Evolutionary conservation across 1,139 yeast genomes (phyloP).

Genomic region (Meyerozyma sp.): DNA sequence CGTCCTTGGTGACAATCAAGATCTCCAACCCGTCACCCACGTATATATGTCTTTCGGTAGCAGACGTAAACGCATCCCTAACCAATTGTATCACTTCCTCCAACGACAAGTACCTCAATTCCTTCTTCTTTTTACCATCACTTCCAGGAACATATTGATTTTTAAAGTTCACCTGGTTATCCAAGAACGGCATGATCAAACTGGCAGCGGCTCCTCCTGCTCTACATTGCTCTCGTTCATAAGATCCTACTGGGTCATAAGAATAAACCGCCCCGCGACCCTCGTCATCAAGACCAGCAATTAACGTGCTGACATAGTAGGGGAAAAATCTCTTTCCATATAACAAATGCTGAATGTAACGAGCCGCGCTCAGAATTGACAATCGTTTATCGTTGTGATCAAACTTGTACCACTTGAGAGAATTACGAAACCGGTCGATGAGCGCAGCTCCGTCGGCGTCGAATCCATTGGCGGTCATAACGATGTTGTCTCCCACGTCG

Average conservation of each 20-base stretch:
- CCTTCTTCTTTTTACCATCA: conserved; percentile 59
- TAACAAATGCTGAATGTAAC: conserved; percentile 83
- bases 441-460: conserved; percentile 92
- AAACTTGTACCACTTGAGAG: conserved; percentile 91
- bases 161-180: conserved; percentile 92
- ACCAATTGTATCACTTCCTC: conserved; percentile 87
- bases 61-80: conserved; percentile 90
- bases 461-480: conserved; percentile 92
- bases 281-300: conserved; percentile 92
- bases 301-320: conserved; percentile 88
- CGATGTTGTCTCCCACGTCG: conserved; percentile 81
- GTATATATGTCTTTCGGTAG: conserved; percentile 96
- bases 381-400: conserved; percentile 71
- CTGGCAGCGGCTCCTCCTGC: conserved; percentile 98
- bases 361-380: conserved; percentile 71
- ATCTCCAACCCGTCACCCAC: conserved; percentile 97
- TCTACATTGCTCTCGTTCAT: conserved; percentile 94
- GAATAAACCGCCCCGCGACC: conserved; percentile 95
- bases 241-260: conserved; percentile 96
- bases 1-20: conserved; percentile 86
- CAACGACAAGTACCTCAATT: conserved; percentile 57
- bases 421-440: conserved; percentile 68
- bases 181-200: conserved; percentile 93
- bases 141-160: conserved; percentile 83
- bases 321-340: conserved; percentile 96